phyloP scores from a whole-genome alignment of 441 rosid species.

The Populus hybrid region DNA sequence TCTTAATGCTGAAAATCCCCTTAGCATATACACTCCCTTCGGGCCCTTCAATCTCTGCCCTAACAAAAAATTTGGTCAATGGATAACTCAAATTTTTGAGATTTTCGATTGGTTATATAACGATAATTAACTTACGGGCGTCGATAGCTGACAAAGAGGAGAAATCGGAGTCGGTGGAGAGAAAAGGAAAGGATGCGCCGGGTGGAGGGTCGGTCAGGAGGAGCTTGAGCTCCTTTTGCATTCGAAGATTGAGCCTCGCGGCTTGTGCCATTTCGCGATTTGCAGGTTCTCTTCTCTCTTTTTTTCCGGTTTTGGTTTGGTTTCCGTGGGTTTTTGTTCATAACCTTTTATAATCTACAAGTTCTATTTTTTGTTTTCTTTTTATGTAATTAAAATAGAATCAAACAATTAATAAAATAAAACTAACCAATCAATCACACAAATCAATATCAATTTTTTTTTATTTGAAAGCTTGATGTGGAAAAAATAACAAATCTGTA shows the following conservation, averaged over 20 bases:
- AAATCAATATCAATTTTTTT: too few relatives aligned
- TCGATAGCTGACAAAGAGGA: constrained; percentile 52
- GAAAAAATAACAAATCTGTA: too few relatives aligned
- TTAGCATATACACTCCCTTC: constrained; percentile 68
- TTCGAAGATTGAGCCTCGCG: constrained; percentile 62
- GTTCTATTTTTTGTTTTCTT: too few relatives aligned
- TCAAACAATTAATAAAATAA: too few relatives aligned
- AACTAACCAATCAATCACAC: too few relatives aligned
- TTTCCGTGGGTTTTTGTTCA: too few relatives aligned
- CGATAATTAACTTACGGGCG: constrained; percentile 42
- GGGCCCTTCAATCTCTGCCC: constrained; percentile 62
- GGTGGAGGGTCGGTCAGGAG: constrained; percentile 80
- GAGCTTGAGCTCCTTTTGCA: constrained; percentile 84
- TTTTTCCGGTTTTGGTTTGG: too few relatives aligned
- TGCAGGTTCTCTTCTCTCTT: too few relatives aligned
- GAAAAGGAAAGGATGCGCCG: constrained; percentile 60
- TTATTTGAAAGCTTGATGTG: too few relatives aligned
- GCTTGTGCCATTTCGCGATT: constrained; percentile 61
- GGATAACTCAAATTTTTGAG: background rate
- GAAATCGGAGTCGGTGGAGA: constrained; percentile 45
- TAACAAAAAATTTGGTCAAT: background rate
- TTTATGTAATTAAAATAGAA: too few relatives aligned
- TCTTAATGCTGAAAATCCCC: constrained; percentile 58
- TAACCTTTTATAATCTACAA: too few relatives aligned
- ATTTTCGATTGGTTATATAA: background rate